These are phyloP conservation scores for Ganoderma sinense DNA, from an alignment of 1,284 basidiomycete genomes.

Conservation along the genomic window DNA sequence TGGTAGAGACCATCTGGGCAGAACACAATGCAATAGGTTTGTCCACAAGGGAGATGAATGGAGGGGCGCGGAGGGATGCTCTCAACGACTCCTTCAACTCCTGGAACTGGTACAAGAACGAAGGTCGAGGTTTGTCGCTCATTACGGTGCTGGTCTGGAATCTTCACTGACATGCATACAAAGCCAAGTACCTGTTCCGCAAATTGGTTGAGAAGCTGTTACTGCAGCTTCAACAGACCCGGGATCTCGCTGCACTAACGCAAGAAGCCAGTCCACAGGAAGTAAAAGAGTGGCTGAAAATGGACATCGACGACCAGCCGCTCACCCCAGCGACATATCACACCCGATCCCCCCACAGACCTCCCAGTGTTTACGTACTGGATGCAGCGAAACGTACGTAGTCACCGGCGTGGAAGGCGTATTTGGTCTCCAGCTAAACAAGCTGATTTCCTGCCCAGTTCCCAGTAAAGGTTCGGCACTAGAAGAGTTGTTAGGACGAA, in stretches of 20 bases:
- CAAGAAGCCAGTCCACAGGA: background rate
- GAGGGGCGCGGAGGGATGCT: background rate
- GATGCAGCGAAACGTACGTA: background rate
- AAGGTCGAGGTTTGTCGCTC: background rate
- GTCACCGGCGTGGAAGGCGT: too few species aligned
- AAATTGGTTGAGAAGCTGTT: background rate
- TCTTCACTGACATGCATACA: too few species aligned
- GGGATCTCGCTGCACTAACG: background rate
- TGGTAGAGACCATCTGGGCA: background rate
- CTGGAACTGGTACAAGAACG: background rate
- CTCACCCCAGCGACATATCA: background rate
- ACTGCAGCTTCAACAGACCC: background rate
- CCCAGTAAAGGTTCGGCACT: background rate
- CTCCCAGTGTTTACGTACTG: background rate
- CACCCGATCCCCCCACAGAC: background rate
- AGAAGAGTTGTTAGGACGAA: background rate
- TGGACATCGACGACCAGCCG: background rate
- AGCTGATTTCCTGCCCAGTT: background rate
- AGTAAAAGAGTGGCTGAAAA: background rate
- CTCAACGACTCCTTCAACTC: background rate
- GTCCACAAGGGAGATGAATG: background rate
- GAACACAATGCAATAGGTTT: background rate
- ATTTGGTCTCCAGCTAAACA: too few species aligned
- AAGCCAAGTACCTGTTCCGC: background rate
- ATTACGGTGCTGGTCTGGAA: too few species aligned